Base-by-base conservation (phyloP, 768 basidiomycete species). In the Paxillus ammoniavirescens region DNA sequence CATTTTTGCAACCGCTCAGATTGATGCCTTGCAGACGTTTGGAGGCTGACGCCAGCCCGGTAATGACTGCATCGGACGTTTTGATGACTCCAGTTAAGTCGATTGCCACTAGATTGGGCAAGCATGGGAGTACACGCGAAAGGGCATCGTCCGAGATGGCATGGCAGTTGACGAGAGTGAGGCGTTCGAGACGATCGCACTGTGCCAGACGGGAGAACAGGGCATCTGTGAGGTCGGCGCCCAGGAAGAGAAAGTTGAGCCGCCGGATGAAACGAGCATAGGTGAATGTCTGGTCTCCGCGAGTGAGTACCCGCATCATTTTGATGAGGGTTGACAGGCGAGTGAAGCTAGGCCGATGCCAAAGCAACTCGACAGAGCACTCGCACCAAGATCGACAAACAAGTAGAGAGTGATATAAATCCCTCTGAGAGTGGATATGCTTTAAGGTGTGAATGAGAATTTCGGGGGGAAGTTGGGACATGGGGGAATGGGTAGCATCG, bases 331-430 rank as follows among this genome's bases (percentile, higher is more conserved):
- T 86, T 50, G 79, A 73, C 52, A 83, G 76, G 53, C 82, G 82
- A 23, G 83, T 75, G 65, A 98, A 84, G 49, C 77, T 77, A 17
- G 95, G 95, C 63, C 91, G 89, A 70, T 93, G 88, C 95, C 95
- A 99, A 21, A 98, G 78, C 18, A 98, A 80, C 70, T 98, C 92
- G 41, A 95, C 93, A 30, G 93, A 86, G 71, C 93, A 97, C 66
- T 95, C 89, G 77, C 93, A 98, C 94, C 96, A 99, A 26, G 84
- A 80, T 53, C 91, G 85, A 17, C 86, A 93, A 26, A 98, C 94
- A 52, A 87, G 83, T 55, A 95, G 78, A 38, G 83, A 79, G 58
- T 78, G 75, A 58, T 87, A 82, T 44, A 98, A 79, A 69, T 96
- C 91, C 54, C 80, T 77, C 30, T 86, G 75, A 0, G 82, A 78